Conservation (phyloP, 352 stramenopile species). For the Phytopythium mirpurense region DNA sequence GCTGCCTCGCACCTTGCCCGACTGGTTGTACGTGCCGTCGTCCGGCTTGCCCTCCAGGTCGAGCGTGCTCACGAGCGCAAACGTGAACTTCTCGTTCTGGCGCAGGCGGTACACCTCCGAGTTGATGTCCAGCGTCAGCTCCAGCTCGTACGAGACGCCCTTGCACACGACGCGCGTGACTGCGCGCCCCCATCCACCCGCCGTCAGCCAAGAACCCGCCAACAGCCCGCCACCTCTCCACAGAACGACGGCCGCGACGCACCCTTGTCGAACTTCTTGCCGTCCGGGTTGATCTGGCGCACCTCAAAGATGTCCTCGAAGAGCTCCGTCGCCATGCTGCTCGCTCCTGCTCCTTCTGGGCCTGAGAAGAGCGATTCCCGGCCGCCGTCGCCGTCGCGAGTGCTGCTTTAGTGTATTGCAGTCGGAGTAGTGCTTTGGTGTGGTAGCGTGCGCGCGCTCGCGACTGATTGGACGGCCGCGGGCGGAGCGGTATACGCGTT, state of each 20-base stretch:
- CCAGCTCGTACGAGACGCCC: slow-evolving; percentile 96
- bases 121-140: slow-evolving; percentile 97
- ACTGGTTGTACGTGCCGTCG: slow-evolving; percentile 92
- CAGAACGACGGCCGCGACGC: slow-evolving; percentile 2
- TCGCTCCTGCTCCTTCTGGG: neutral
- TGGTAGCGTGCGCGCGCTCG: neutral
- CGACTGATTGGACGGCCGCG: slow-evolving; percentile 4
- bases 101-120: slow-evolving; percentile 95
- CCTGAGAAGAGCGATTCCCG: no score
- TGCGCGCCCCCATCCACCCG: no score
- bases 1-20: slow-evolving; percentile 81
- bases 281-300: slow-evolving; percentile 95
- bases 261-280: slow-evolving; percentile 97
- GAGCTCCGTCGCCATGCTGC: slow-evolving; percentile 83
- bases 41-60: slow-evolving; percentile 96
- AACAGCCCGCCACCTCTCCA: no score
- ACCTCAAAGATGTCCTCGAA: slow-evolving; percentile 99
- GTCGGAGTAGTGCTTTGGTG: neutral
- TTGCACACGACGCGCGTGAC: slow-evolving; percentile 96
- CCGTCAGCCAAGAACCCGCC: no score
- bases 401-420: no score
- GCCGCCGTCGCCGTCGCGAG: no score
- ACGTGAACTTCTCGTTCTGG: slow-evolving; percentile 95
- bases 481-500: neutral
- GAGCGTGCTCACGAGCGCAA: slow-evolving; percentile 94